These are phyloP conservation scores for Onygena corvina DNA, from an alignment of 2,329 filamentous ascomycete species.

Conservation along the genomic window DNA sequence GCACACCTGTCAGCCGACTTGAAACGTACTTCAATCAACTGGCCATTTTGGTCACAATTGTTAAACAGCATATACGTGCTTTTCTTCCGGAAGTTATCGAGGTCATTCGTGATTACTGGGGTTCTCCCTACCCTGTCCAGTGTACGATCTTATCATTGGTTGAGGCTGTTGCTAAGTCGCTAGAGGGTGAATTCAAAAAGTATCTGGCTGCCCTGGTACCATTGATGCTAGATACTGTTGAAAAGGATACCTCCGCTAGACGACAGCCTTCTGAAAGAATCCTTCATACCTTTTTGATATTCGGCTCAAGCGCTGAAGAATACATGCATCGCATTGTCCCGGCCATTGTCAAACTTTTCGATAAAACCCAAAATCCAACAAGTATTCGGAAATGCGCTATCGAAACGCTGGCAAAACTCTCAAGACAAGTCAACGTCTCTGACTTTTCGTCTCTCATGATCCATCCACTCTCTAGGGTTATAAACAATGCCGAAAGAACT, in stretches of 20 bases:
- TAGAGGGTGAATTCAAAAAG: slow-evolving; percentile 97
- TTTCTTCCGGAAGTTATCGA: slow-evolving; percentile 78
- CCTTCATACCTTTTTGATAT: slow-evolving; percentile 87
- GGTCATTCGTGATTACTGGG: slow-evolving; percentile 83
- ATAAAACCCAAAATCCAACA: slow-evolving; percentile 69
- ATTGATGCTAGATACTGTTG: slow-evolving; percentile 85
- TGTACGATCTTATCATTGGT: slow-evolving; percentile 84
- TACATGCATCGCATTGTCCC: slow-evolving; percentile 99
- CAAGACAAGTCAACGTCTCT: slow-evolving; percentile 90
- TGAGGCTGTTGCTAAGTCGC: slow-evolving; percentile 81
- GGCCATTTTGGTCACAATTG: slow-evolving; percentile 82
- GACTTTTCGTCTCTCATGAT: slow-evolving; percentile 96
- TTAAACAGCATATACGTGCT: slow-evolving; percentile 88
- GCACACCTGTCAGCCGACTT: slow-evolving; percentile 62
- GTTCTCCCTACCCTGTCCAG: slow-evolving; percentile 65
- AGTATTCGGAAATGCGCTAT: slow-evolving; percentile 79
- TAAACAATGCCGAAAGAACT: slow-evolving; percentile 58
- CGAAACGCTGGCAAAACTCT: slow-evolving; percentile 87
- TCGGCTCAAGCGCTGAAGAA: slow-evolving; percentile 89
- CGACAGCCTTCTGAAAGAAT: slow-evolving; percentile 79
- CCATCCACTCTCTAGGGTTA: slow-evolving; percentile 74
- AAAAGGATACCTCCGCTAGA: slow-evolving; percentile 66
- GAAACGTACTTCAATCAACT: slow-evolving; percentile 98
- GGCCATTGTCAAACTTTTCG: slow-evolving; percentile 86
- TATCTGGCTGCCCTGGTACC: slow-evolving; percentile 82